Percentiles rank a stretch among this genome's conserved stretches.
These are phyloP conservation scores for Boletellus sp. DNA, from an alignment of 768 basidiomycete genomes.

Conservation along the genomic window DNA sequence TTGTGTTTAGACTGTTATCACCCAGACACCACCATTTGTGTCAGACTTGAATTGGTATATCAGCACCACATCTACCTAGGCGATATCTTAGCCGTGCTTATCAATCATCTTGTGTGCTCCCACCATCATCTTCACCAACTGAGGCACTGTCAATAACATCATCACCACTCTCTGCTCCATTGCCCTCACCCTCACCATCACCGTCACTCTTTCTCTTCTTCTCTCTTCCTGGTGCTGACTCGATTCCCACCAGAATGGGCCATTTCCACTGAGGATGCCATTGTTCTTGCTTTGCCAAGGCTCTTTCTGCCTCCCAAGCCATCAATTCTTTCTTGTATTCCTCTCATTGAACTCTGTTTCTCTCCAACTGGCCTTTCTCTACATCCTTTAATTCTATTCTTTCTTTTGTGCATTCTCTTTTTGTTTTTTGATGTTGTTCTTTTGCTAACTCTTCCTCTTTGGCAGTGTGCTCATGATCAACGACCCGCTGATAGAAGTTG, in stretches of 20 bases:
- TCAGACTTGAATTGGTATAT: too few species aligned
- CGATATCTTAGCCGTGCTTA: too few species aligned
- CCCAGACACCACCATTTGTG: too few species aligned
- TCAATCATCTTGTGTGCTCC: too few species aligned
- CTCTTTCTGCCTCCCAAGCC: conserved; percentile 18
- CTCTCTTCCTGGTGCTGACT: too few species aligned
- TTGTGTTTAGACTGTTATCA: too few species aligned
- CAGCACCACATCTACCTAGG: too few species aligned
- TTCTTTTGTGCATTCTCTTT: background rate
- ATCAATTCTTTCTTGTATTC: conserved; percentile 6
- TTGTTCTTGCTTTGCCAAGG: conserved; percentile 16
- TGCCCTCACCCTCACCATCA: background rate
- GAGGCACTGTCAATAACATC: too few species aligned
- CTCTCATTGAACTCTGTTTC: conserved; percentile 11
- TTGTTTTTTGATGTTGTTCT: background rate
- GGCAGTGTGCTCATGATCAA: conserved; percentile 2
- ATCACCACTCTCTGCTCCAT: background rate
- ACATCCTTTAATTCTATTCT: conserved; percentile 18
- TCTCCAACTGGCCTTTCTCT: conserved; percentile 9
- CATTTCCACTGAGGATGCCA: conserved; percentile 19
- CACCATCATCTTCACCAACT: too few species aligned
- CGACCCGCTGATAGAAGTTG: conserved; percentile 13
- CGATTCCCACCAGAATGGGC: background rate
- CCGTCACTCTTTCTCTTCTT: background rate
- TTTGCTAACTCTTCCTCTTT: background rate